These are phyloP conservation scores for Phytophthora macrochlamydospora DNA, from an alignment of 352 stramenopile species.

Conservation along the genomic window DNA sequence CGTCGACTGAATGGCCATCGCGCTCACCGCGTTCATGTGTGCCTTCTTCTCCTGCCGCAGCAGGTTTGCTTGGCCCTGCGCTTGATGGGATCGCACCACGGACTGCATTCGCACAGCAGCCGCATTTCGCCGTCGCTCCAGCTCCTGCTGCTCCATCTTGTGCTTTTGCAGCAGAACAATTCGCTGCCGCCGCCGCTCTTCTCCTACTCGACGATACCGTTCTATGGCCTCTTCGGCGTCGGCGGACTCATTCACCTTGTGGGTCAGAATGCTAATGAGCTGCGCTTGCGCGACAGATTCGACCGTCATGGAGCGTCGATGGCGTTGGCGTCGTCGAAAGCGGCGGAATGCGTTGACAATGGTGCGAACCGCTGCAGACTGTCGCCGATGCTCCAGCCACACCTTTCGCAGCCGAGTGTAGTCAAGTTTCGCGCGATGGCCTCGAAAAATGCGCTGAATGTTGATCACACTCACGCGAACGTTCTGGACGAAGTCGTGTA, in stretches of 20 bases:
- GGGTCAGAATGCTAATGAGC: constrained; percentile 46
- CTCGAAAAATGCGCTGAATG: constrained; percentile 64
- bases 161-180: constrained; percentile 58
- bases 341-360: constrained; percentile 56
- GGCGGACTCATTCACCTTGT: constrained; percentile 37
- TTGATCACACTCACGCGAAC: constrained; percentile 39
- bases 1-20: constrained; percentile 73
- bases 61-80: constrained; percentile 27
- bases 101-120: constrained; percentile 59
- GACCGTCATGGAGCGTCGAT: constrained; percentile 62
- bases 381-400: constrained; percentile 34
- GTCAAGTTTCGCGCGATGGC: constrained; percentile 46
- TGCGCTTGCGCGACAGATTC: constrained; percentile 60
- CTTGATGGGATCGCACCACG: constrained; percentile 48
- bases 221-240: constrained; percentile 31
- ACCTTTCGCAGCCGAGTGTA: constrained; percentile 27
- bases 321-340: constrained; percentile 43
- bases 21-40: constrained; percentile 58
- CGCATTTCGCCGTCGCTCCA: constrained; percentile 44
- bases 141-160: constrained; percentile 52
- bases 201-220: constrained; percentile 53
- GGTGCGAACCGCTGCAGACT: constrained; percentile 24
- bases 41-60: constrained; percentile 54
- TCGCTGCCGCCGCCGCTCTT: constrained; percentile 57
- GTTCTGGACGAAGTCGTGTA: constrained; percentile 39